These are phyloP conservation scores for Tolypocladium nubicola DNA, from an alignment of 2,329 filamentous ascomycete genomes.

Conservation along the genomic window DNA sequence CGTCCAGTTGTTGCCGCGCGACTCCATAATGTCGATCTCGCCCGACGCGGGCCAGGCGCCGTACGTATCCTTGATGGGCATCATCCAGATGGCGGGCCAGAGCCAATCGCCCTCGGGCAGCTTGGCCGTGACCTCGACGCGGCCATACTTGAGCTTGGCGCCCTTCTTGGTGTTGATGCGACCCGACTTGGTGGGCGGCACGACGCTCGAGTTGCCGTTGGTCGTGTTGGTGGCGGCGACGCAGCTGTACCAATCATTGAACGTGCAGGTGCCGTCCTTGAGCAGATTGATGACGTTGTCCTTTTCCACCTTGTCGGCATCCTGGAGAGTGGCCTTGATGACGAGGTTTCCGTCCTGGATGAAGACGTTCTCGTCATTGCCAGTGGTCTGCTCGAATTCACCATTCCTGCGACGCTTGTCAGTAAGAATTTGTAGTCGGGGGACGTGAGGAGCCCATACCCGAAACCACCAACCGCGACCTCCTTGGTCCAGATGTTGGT, in stretches of 20 bases:
- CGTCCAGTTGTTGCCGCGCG: conserved; percentile 71
- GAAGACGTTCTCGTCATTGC: conserved; percentile 62
- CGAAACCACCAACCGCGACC: conserved; percentile 63
- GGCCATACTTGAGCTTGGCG: conserved; percentile 66
- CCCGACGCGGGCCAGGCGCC: conserved; percentile 70
- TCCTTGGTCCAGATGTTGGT: conserved; percentile 61
- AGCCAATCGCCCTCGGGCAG: conserved; percentile 74
- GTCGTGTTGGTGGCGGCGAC: conserved; percentile 65
- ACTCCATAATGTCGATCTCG: conserved; percentile 76
- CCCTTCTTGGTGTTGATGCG: conserved; percentile 66
- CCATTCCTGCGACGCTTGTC: conserved; percentile 49
- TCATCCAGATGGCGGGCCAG: conserved; percentile 89
- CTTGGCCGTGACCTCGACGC: conserved; percentile 69
- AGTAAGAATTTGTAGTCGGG: not conserved
- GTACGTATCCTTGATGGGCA: conserved; percentile 63
- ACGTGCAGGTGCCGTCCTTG: conserved; percentile 57
- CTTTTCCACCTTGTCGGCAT: conserved; percentile 52
- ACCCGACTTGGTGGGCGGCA: conserved; percentile 68
- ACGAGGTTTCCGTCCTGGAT: conserved; percentile 57
- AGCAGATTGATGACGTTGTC: conserved; percentile 61
- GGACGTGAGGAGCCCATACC: conserved; percentile 38
- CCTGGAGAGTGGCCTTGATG: conserved; percentile 71
- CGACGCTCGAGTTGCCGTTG: conserved; percentile 56
- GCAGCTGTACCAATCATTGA: conserved; percentile 44
- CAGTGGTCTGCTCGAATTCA: conserved; percentile 70